Evolutionary conservation across 495 filamentous ascomycete genomes (phyloP), one percentile per base, ranked within the genome.

Genomic region (Lasiosphaeria hispida): DNA sequence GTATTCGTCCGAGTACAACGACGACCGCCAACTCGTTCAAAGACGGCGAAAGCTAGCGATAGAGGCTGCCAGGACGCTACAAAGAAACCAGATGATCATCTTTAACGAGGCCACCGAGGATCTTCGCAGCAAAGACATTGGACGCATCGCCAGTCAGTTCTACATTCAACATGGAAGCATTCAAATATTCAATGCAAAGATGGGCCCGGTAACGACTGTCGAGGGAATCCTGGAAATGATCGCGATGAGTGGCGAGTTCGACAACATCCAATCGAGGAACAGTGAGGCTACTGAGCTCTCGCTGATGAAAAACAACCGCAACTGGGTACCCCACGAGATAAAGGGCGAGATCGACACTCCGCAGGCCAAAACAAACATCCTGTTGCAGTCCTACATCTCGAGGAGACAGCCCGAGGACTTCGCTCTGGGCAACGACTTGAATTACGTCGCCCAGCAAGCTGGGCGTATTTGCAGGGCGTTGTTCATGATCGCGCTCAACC

Each of bases 81-180:
- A 94, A 61, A 81, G 91, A 64, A 95, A 87, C 63, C 95, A 97
- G 69, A 99, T 99, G 94, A 92, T 99, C 62, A 95, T 97, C 41
- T 97, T 93, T 77, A 95, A 97, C 64, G 95, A 97, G 58, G 79
- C 74, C 11, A 97, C 94, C 0, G 91, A 96, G 69, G 91, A 93
- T 61, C 82, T 99, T 10, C 84, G 87, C 44, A 87, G 91, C 48
- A 99, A 97, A 68, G 91, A 97, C 68, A 85, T 97, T 14, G 94
- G 94, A 33, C 86, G 94, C 15, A 99, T 99, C 69, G 95, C 94
- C 19, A 97, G 93, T 68, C 92, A 97, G 65, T 97, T 86, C 67
- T 99, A 99, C 69, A 90, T 99, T 53, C 80, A 93, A 44, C 90
- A 97, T 63, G 87, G 86, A 17, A 96, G 89, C 64, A 87, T 99